A percentile compares a stretch with the other conserved stretches of the same genome.
Conservation (phyloP, 2,329 filamentous ascomycete species). For the Colletotrichum neosansevieriae region DNA sequence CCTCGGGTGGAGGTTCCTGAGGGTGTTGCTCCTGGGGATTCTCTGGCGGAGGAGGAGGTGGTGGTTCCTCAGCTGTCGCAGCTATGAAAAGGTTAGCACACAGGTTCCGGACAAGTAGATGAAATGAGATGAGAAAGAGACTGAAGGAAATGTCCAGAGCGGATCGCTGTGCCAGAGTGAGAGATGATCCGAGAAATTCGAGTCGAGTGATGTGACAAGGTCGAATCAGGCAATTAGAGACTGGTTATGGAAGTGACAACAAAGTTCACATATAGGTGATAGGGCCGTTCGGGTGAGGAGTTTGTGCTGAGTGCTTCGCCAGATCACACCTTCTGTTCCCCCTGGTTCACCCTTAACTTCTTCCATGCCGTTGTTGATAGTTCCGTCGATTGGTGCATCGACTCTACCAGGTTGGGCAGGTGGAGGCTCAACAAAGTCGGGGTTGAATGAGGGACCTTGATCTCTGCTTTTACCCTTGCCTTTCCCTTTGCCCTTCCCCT, state of each 20-base stretch:
- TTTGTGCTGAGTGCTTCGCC: slow-evolving; percentile 17
- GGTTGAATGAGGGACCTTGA: not conserved
- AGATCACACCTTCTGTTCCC: slow-evolving; percentile 22
- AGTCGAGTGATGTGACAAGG: not conserved
- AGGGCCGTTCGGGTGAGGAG: slow-evolving; percentile 1
- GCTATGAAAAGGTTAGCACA: slow-evolving; percentile 20
- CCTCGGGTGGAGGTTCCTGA: slow-evolving; percentile 6
- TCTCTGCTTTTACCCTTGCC: slow-evolving; percentile 13
- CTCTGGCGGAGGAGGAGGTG: slow-evolving; percentile 24
- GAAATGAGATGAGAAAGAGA: slow-evolving; percentile 6
- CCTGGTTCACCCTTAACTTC: slow-evolving; percentile 2
- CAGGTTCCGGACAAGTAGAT: not conserved
- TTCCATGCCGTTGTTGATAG: slow-evolving; percentile 1
- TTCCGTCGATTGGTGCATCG: not conserved
- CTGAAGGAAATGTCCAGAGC: slow-evolving; percentile 20
- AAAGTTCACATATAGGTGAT: not conserved
- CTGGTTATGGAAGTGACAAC: not conserved
- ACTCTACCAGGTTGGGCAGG: not conserved
- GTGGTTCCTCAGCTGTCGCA: slow-evolving; percentile 12
- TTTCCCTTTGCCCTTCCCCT: slow-evolving; percentile 24
- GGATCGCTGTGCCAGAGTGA: not conserved
- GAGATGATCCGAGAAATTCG: not conserved
- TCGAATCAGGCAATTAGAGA: not conserved
- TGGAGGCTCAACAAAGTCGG: slow-evolving; percentile 6
- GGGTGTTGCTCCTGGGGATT: slow-evolving; percentile 23